Evolutionary conservation across 2,329 filamentous ascomycete genomes (phyloP).

Genomic region (Cadophora malorum): DNA sequence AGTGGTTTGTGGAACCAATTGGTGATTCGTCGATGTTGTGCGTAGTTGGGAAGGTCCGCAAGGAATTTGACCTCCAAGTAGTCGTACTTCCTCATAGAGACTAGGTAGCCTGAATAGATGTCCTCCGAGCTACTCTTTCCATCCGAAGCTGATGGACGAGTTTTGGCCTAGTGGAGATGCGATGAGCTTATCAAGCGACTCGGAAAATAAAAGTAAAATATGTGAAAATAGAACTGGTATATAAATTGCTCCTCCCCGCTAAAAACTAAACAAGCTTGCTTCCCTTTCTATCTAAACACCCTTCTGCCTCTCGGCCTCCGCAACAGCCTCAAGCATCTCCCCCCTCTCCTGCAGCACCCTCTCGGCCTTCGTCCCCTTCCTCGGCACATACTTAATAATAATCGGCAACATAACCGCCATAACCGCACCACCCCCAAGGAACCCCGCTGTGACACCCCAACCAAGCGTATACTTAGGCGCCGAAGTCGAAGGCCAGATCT

Average conservation of each 20-base stretch:
- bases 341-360: conserved; percentile 28
- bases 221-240: not conserved
- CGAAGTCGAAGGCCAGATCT: conserved; percentile 42
- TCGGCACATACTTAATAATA: conserved; percentile 30
- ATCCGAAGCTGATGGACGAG: too few relatives aligned
- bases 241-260: not conserved
- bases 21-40: too few relatives aligned
- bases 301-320: conserved; percentile 31
- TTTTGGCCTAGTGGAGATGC: too few relatives aligned
- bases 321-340: conserved; percentile 20
- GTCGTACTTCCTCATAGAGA: too few relatives aligned
- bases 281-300: conserved; percentile 1
- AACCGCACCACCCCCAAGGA: conserved; percentile 31
- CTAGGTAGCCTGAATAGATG: too few relatives aligned
- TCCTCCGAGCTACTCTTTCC: too few relatives aligned
- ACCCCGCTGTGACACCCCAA: conserved; percentile 37
- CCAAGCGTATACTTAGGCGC: conserved; percentile 39
- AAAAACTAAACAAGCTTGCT: not conserved
- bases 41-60: too few relatives aligned
- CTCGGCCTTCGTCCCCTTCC: conserved; percentile 31
- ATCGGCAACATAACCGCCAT: conserved; percentile 32
- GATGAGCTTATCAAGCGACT: too few relatives aligned
- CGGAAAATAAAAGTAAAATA: not conserved
- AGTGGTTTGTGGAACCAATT: too few relatives aligned
- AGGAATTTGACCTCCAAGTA: too few relatives aligned